These are phyloP conservation scores for Penicillium alfredii DNA, from an alignment of 495 filamentous ascomycete species.

Conservation along the genomic window DNA sequence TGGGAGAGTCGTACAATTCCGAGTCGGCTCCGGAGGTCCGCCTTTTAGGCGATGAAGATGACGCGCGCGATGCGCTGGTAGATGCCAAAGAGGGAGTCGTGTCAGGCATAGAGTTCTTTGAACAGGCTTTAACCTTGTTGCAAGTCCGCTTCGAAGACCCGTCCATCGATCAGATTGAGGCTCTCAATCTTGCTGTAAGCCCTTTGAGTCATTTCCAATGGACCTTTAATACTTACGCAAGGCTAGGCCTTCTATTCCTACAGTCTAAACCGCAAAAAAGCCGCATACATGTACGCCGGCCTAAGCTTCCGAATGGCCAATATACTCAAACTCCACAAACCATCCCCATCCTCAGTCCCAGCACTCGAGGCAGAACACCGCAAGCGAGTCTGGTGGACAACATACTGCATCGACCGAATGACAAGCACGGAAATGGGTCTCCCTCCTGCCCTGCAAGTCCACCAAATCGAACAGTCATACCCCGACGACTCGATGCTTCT, in stretches of 20 bases:
- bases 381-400: constrained; percentile 16
- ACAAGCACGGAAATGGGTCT: constrained; percentile 10
- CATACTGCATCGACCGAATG: constrained; percentile 12
- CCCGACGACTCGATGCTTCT: not conserved
- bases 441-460: not conserved
- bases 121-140: constrained; percentile 4
- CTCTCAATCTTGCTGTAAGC: constrained; percentile 6
- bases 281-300: constrained; percentile 15
- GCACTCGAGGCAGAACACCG: constrained; percentile 10
- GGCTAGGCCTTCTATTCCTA: constrained; percentile 13
- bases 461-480: not conserved
- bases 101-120: constrained; percentile 1
- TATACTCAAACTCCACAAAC: constrained; percentile 4
- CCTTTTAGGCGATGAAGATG: too few relatives aligned
- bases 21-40: too few relatives aligned
- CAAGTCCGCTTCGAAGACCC: constrained; percentile 1
- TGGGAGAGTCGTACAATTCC: constrained; percentile 5
- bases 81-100: too few relatives aligned
- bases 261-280: constrained; percentile 8
- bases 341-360: not conserved
- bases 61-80: too few relatives aligned
- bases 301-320: constrained; percentile 3
- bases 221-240: too few relatives aligned
- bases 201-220: too few relatives aligned
- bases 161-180: constrained; percentile 6